Evolutionary conservation across 1,139 yeast species (phyloP).

Genomic region (Geotrichum candidum): DNA sequence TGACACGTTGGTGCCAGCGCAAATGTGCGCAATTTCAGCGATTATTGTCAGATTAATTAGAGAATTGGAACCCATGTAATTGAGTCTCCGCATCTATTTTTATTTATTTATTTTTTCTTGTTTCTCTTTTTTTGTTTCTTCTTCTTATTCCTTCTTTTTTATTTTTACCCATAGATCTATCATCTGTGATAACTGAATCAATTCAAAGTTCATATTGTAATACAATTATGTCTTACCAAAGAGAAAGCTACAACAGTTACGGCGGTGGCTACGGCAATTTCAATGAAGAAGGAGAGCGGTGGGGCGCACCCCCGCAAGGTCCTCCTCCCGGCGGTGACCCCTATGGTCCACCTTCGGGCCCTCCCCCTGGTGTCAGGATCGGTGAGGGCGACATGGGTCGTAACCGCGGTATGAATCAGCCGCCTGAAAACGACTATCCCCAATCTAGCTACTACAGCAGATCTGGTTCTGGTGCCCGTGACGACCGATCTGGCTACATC

Average conservation of each 20-base stretch:
- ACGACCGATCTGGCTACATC: neutral
- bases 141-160: neutral
- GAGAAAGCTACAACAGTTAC: neutral
- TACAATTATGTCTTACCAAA: neutral
- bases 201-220: too few relatives aligned
- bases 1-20: too few relatives aligned
- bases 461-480: neutral
- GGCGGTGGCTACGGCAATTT: neutral
- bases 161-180: neutral
- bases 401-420: neutral
- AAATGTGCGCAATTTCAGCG: too few relatives aligned
- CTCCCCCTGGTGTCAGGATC: neutral
- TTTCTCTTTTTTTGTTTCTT: neutral
- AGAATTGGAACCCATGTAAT: too few relatives aligned
- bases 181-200: neutral
- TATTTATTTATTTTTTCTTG: neutral
- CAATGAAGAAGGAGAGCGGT: neutral
- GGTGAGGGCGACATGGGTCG: neutral
- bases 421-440: neutral
- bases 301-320: neutral
- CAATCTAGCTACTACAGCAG: neutral
- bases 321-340: neutral
- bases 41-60: too few relatives aligned
- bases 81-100: neutral
- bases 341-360: neutral